Evolutionary conservation across 257 asterid genomes (phyloP), one percentile per base, ranked within the genome.

Genomic region (Solanum piurae): DNA sequence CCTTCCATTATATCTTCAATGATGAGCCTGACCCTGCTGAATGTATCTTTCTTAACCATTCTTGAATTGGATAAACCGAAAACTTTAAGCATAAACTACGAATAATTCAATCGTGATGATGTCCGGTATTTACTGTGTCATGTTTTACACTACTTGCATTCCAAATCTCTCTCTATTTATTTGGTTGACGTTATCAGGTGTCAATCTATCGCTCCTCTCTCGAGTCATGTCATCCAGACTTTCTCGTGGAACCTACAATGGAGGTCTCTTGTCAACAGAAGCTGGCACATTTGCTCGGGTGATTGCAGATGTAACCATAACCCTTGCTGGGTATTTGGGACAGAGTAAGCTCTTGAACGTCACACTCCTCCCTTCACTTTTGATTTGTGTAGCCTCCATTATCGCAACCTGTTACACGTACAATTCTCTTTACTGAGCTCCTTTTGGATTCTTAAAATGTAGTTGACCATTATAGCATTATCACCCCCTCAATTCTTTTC

Each of bases 181-280:
- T 44, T 80, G 40, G 18, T n/a, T 80, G 27, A 80, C 37, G 6
- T 68, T 72, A 1, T 90, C 52, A 94, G 99, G 98, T 25, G 99
- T 96, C n/a, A 96, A 96, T 87, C 87, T 96, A 77, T 94, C 98
- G 1, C 92, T 96, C 42, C 99, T 96, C 87, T 96, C 99, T 10
- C 93, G 98, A 90, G 99, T 96, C 36, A 96, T 96, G 99, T 94
- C 99, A 33, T 96, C 98, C 13, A 91, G 99, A 92, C 99, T 96
- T 86, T 95, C 99, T 85, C 99, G 98, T 8, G 99, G 98, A 42
- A 96, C 99, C 73, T 96, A 80, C 89, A 96, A 96, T 3, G 99
- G 98, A 0, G 99, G 99, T 62, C 96, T 96, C 87, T 69, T 96
- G 88, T 96, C 98, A 36, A 96, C 99, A 4, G 98, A 95, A 92